Conservation (phyloP, 768 basidiomycete genomes). For the Psilocybe tampanensis region DNA sequence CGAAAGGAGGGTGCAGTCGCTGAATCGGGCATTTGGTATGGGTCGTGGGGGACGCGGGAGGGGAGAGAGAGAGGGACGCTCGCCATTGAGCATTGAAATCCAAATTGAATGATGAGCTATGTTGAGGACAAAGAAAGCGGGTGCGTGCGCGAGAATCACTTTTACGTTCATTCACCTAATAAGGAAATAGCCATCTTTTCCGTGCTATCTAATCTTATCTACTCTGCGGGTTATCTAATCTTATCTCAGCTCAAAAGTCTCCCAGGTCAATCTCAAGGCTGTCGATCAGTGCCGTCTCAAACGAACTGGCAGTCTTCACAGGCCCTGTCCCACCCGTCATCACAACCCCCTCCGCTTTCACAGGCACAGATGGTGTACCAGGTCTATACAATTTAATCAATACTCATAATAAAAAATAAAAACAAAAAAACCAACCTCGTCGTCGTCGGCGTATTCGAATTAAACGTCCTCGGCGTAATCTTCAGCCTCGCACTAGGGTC, state of each 20-base stretch:
- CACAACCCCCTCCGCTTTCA: constrained; percentile 16
- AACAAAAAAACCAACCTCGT: constrained; percentile 56
- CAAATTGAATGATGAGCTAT: constrained; percentile 17
- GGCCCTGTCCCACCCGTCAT: constrained; percentile 18
- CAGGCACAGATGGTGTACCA: constrained; percentile 45
- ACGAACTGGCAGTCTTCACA: constrained; percentile 37
- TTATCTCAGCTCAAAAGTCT: constrained; percentile 72
- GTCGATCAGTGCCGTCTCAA: constrained; percentile 63
- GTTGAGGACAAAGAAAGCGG: constrained; percentile 27
- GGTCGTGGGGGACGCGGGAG: constrained; percentile 68
- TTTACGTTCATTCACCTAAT: constrained; percentile 27
- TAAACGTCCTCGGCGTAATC: constrained; percentile 61
- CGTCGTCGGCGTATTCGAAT: constrained; percentile 49
- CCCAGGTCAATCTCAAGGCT: constrained; percentile 77
- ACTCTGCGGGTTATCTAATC: neutral
- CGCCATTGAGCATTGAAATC: constrained; percentile 41
- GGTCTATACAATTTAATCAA: constrained; percentile 42
- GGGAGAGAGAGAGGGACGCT: constrained; percentile 66
- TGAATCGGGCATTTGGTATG: constrained; percentile 53
- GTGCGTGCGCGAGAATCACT: constrained; percentile 45
- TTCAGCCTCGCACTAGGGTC: constrained; percentile 73
- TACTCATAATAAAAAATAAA: too few species aligned
- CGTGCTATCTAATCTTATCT: constrained; percentile 39
- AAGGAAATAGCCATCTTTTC: constrained; percentile 14
- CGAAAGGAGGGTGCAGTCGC: constrained; percentile 17